Percentiles rank a stretch among this genome's conserved stretches.
phyloP scores from a whole-genome alignment of 2,329 filamentous ascomycete genomes.

The Trichophyton rubrum region DNA sequence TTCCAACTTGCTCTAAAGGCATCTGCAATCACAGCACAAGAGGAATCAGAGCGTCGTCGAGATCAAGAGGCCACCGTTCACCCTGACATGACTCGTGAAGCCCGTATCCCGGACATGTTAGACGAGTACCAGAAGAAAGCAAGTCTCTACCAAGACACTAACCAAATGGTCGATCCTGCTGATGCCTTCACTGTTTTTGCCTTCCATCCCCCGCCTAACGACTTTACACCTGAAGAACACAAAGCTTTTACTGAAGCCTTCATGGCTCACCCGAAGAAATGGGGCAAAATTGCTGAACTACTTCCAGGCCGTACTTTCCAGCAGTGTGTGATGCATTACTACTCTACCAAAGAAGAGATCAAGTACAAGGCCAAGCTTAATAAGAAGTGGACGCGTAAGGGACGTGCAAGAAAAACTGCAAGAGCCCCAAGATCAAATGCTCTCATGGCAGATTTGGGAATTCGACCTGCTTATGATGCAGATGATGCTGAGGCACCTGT shows the following conservation, averaged over 20 bases:
- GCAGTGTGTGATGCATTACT: conserved; percentile 40
- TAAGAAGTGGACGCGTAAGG: conserved; percentile 33
- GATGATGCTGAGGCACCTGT: conserved; percentile 30
- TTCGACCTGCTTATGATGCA: conserved; percentile 33
- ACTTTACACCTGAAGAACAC: conserved; percentile 38
- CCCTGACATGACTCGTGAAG: conserved; percentile 35
- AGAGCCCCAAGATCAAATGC: conserved; percentile 36
- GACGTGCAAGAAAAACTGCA: conserved; percentile 24
- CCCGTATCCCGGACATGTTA: conserved; percentile 38
- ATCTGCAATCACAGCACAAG: conserved; percentile 37
- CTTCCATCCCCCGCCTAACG: conserved; percentile 35
- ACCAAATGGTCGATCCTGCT: conserved; percentile 29
- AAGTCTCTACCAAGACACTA: conserved; percentile 35
- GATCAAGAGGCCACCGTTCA: conserved; percentile 32
- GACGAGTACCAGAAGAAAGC: conserved; percentile 28
- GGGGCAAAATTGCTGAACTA: conserved; percentile 39
- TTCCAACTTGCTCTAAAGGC: conserved; percentile 37
- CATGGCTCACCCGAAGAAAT: conserved; percentile 38
- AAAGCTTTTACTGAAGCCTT: conserved; percentile 36
- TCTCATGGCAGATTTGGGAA: conserved; percentile 36
- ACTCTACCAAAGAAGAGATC: conserved; percentile 38
- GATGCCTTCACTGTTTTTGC: conserved; percentile 33
- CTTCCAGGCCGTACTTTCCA: conserved; percentile 36
- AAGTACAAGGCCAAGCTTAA: conserved; percentile 40
- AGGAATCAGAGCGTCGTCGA: conserved; percentile 35